Evolutionary conservation across 805 yeast species (phyloP), one percentile per base, ranked within the genome.

Genomic region (Pichia gijzeniarum): DNA sequence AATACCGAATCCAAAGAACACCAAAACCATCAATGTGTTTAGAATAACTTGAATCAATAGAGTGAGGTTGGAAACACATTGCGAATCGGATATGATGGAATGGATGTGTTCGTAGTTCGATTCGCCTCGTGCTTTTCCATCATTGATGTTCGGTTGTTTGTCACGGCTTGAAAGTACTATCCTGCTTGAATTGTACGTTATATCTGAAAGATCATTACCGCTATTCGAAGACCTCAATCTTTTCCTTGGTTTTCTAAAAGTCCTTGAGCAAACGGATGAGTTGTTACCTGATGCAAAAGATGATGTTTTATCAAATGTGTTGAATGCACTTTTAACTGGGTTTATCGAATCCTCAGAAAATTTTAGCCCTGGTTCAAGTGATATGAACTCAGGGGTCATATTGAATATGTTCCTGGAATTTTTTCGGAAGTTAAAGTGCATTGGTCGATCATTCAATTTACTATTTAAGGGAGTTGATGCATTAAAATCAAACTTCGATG

Each of bases 301-400:
- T n/a, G 34, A 7, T 16, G 8, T 39, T 32, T 48, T 52, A 41
- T 61, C 64, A 47, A 61, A 61, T 16, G 60, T 40, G 28, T 60
- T 53, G 35, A 58, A 61, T 7, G 65, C 65, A n/a, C 56, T 58
- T 40, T 55, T 57, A 10, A 60, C 62, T 2, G 60, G 54, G 36
- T 58, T 57, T 35, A 55, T 32, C 9, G 51, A 51, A n/a, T 58
- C 59, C 25, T 52, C 52, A 6, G 30, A 49, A 41, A 47, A 42
- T 34, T 48, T 45, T 22, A 58, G 45, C 5, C 56, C 59, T 8
- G 61, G 59, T 44, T 54, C 58, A 4, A 52, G 50, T 28, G 53
- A 50, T 27, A 52, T 52, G 33, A 56, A 52, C 14, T 53, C 43
- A 40, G 53, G 59, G 38, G 56, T 57, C 8, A 52, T 28, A 14